phyloP scores from a whole-genome alignment of 225 moss, liverwort and hornwort species.

The Bryum argenteum region DNA sequence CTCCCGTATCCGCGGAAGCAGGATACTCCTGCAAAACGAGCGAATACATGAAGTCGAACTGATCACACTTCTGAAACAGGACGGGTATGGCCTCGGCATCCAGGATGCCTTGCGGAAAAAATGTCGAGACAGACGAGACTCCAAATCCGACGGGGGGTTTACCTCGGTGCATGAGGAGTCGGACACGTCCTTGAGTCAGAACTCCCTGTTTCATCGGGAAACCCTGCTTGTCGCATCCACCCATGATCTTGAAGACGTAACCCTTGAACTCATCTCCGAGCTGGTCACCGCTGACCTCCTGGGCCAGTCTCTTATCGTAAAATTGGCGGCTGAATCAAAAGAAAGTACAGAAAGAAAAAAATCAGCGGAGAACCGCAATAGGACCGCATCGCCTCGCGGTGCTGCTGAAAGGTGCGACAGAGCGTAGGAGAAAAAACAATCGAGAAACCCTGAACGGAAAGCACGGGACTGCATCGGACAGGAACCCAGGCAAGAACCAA shows the following conservation, averaged over 20 bases:
- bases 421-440: no score
- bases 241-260: conserved; percentile 95
- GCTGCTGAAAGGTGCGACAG: no score
- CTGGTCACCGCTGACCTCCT: conserved; percentile 82
- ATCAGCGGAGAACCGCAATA: background rate
- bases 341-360: background rate
- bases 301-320: conserved; percentile 85
- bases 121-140: no score
- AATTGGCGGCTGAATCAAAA: conserved; percentile 64
- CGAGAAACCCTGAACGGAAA: no score
- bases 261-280: conserved; percentile 81
- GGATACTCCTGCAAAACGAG: conserved; percentile 54
- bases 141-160: background rate
- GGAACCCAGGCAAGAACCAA: background rate
- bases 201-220: conserved; percentile 98
- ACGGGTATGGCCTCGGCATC: background rate
- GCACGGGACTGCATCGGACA: background rate
- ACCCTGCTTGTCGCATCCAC: conserved; percentile 93
- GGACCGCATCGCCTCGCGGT: background rate
- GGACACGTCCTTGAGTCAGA: conserved; percentile 77
- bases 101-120: background rate
- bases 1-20: conserved; percentile 89
- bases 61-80: background rate
- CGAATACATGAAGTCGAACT: background rate
- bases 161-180: conserved; percentile 90